Percentiles rank a stretch among this genome's conserved stretches.
Conservation (phyloP, 139 green algal genomes). For the Closterium sp. region DNA sequence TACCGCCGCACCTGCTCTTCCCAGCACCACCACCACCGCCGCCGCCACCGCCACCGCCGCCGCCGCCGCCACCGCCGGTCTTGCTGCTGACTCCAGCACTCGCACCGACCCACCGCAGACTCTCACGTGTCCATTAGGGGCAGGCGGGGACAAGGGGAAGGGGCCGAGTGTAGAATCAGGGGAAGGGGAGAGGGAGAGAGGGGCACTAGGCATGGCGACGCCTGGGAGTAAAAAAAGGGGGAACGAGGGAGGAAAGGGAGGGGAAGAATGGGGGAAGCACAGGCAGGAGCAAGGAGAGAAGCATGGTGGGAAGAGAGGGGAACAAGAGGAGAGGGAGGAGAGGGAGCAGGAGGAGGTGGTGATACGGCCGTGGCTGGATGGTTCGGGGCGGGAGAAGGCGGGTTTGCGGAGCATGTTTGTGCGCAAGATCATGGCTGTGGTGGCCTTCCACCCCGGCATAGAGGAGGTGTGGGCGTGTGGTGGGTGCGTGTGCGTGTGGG, state of each 20-base stretch:
- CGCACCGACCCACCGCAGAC: neutral
- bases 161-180: neutral
- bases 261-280: neutral
- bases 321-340: neutral
- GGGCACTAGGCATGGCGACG: too few relatives aligned
- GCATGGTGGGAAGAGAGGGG: neutral
- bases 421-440: slow-evolving; percentile 90
- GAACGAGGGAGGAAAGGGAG: neutral
- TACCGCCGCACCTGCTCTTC: neutral
- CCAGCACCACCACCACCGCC: too few relatives aligned
- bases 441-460: slow-evolving; percentile 95
- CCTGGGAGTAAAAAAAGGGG: neutral
- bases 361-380: neutral
- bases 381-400: slow-evolving; percentile 52
- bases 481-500: slow-evolving; percentile 11
- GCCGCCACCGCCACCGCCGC: too few relatives aligned
- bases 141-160: neutral
- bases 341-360: neutral
- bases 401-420: slow-evolving; percentile 88
- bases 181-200: neutral
- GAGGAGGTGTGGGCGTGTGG: slow-evolving; percentile 63
- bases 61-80: too few relatives aligned
- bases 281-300: neutral
- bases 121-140: too few relatives aligned
- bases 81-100: neutral